Evolutionary conservation across 164 flowering plant species (phyloP), one percentile per base, ranked within the genome.

Genomic region (Magnolia changhungtana): DNA sequence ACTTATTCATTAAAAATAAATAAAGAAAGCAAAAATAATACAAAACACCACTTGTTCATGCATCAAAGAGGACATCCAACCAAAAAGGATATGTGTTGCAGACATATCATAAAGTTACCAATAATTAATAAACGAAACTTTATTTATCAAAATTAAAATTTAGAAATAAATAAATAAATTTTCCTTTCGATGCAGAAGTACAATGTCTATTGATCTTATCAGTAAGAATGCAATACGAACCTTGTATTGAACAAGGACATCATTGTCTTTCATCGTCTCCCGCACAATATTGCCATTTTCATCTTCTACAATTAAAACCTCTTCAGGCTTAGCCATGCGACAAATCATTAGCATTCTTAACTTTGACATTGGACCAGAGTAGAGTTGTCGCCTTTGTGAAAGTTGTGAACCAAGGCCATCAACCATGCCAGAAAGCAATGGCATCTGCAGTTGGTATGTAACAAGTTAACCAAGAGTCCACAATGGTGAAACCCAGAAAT

Each of bases 221-320:
- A 64, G 24, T 2, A 64, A 64, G 24, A 21, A 64, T 20, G 24
- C 8, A 21, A 55, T 51, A 27, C 51, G 31, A 9, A 89, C 99
- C 99, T 96, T 96, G 77, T 96, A 96, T 74, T 96, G 99, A 81
- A 94, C 97, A 78, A 96, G 98, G 75, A 96, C 98, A 83, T 96
- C 99, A 87, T 96, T 96, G 80, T 96, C 99, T 84, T 96, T 96
- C 98, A 96, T 85, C 0, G 99, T 96, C 83, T 96, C 99, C 64
- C 99, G 98, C 63, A 96, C 99, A 81, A 96, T 94, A 86, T 96
- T 96, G 55, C 99, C 99, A 89, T 96, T 96, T 88, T 96, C 99
- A 89, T 96, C 99, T 81, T 96, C 99, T 78, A 96, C 98, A 76
- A 96, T 94, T 71, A 96, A 81, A 80, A 96, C 99, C 70, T 96